Conservation (phyloP, 345 rosid species). For the Citrus maxima region DNA sequence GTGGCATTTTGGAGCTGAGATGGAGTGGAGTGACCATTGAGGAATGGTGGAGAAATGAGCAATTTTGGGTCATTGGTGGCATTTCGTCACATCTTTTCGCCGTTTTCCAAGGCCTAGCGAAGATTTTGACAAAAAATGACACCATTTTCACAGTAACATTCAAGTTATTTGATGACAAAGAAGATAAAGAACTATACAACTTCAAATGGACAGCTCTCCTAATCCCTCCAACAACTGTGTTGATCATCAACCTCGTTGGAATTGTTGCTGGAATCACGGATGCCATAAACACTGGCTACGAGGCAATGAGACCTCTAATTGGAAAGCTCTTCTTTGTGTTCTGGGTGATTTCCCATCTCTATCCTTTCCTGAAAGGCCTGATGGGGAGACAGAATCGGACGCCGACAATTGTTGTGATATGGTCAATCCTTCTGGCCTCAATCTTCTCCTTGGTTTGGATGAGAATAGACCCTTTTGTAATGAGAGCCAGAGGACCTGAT, state of each 20-base stretch:
- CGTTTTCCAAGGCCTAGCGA: constrained; percentile 80
- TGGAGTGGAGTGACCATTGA: constrained; percentile 99
- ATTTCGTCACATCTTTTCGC: constrained; percentile 93
- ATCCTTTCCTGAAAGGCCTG: constrained; percentile 96
- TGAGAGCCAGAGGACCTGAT: constrained; percentile 90
- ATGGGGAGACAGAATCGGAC: constrained; percentile 97
- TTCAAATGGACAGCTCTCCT: constrained; percentile 94
- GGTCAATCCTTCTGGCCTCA: constrained; percentile 91
- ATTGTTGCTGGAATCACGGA: constrained; percentile 94
- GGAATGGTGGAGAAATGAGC: constrained; percentile 99
- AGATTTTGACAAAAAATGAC: constrained; percentile 84
- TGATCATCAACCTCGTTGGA: constrained; percentile 84
- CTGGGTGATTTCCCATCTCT: constrained; percentile 95
- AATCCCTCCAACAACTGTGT: constrained; percentile 89
- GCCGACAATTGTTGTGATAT: constrained; percentile 89
- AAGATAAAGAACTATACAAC: constrained; percentile 74
- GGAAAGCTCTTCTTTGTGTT: constrained; percentile 97
- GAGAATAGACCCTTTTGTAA: constrained; percentile 81
- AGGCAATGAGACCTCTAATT: constrained; percentile 80
- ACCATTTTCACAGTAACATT: constrained; percentile 92
- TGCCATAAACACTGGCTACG: constrained; percentile 90
- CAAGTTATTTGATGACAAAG: constrained; percentile 77
- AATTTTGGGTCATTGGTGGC: constrained; percentile 97
- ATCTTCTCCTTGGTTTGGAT: constrained; percentile 97
- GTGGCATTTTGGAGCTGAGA: constrained; percentile 82